Base-by-base conservation (phyloP, 176 grass and related monocot species). In the Musa beccarii region DNA sequence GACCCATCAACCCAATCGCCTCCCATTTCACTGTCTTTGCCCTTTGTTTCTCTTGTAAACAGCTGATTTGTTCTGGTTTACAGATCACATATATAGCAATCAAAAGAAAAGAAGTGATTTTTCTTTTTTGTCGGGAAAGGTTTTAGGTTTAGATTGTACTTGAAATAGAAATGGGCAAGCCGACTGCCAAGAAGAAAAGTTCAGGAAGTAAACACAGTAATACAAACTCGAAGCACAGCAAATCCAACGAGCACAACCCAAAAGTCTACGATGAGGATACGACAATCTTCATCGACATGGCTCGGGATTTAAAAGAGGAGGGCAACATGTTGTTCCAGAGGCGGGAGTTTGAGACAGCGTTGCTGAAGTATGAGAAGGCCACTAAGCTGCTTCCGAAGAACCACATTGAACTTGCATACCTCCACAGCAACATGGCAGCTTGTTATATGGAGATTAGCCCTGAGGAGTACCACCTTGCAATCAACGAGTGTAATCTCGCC, bases 381-480 rank as follows among this genome's bases (percentile, higher is more conserved):
- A 81, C 85, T 54, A 90, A 82, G 62, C 80, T 97, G 2, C 93
- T 97, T 1, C 90, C 93, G 20, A 76, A 73, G 43, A 76, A 2
- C 28, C 93, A 88, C 71, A 81, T 78, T 11, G 90, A 97, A 79
- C 52, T 85, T 66, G 85, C 90, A 11, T 89, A 80, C 83, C 81
- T 97, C 75, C 89, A 80, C 79, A 90, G 87, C 82, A 97, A 93
- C 84, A 78, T 97, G 56, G 93, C 93, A 16, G 81, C 93, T 85
- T 97, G 93, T 83, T 93, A 97, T 85, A 97, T 92, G 93, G 79
- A 92, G 84, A 88, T 97, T 83, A 71, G 19, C 28, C 93, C 87
- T 1, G 85, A 78, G 10, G 90, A 97, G 71, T 88, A 89, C 83
- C 87, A 92, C 68, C 85, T 75, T 26, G 93, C 93, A 74, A 87